Percentiles rank a stretch among this genome's conserved stretches.
Conservation (phyloP, 805 yeast genomes). For the Ogataea paraovalis region DNA sequence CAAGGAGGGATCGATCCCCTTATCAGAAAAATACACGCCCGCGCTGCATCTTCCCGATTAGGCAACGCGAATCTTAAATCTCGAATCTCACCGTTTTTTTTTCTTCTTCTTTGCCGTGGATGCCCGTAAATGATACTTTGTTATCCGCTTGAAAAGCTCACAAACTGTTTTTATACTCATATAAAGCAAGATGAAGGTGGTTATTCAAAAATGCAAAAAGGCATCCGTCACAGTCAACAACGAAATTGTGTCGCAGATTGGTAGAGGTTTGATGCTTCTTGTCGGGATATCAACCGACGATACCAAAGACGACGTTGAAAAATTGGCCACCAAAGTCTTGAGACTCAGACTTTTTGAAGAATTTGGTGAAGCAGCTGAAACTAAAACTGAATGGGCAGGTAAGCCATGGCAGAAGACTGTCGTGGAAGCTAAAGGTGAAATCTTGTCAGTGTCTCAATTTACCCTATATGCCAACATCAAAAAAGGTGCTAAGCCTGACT, state of each 20-base stretch:
- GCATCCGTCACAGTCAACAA: conserved; percentile 87
- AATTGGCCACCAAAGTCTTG: conserved; percentile 62
- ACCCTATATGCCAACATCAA: conserved; percentile 80
- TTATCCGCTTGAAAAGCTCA: too few species aligned
- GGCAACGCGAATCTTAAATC: neutral
- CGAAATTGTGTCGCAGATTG: conserved; percentile 67
- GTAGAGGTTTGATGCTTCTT: conserved; percentile 69
- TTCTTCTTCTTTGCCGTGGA: too few species aligned
- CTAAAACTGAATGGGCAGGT: conserved; percentile 51
- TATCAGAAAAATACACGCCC: neutral
- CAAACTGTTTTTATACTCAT: neutral
- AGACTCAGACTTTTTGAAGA: conserved; percentile 73
- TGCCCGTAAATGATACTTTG: too few species aligned
- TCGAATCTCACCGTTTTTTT: neutral
- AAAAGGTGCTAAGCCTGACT: conserved; percentile 94
- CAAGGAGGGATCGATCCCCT: too few species aligned
- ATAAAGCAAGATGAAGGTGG: conserved; percentile 63
- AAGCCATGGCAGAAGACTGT: conserved; percentile 75
- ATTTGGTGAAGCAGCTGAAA: conserved; percentile 26
- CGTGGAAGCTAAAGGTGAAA: conserved; percentile 63
- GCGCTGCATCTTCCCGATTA: neutral
- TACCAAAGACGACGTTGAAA: conserved; percentile 66
- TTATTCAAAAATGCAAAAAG: conserved; percentile 80
- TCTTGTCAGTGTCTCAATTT: conserved; percentile 88
- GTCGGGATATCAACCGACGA: conserved; percentile 85